A percentile compares a stretch with the other conserved stretches of the same genome.
phyloP scores from a whole-genome alignment of 768 basidiomycete genomes.

The Rhizopogon vinicolor region DNA sequence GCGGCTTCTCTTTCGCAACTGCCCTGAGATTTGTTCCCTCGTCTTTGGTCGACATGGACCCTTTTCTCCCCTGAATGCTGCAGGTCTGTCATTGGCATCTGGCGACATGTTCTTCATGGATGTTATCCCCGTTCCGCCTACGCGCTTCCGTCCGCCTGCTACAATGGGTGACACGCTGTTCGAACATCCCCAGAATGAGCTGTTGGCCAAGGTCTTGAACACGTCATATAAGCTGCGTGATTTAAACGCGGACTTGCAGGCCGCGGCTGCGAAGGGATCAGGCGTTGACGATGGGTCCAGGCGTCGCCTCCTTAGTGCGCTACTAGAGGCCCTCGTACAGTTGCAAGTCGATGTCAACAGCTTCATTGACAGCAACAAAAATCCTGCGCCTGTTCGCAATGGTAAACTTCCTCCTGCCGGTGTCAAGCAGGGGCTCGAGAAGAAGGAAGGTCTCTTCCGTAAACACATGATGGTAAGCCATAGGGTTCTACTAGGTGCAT shows the following conservation, averaged over 20 bases:
- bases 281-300: slow-evolving; percentile 46
- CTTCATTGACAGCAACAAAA: slow-evolving; percentile 96
- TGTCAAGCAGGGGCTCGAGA: slow-evolving; percentile 95
- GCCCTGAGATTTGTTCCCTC: slow-evolving; percentile 75
- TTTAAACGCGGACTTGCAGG: slow-evolving; percentile 60
- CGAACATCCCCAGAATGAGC: slow-evolving; percentile 94
- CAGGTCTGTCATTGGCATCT: slow-evolving; percentile 62
- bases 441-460: slow-evolving; percentile 97
- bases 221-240: slow-evolving; percentile 81
- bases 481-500: not conserved
- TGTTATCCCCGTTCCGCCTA: slow-evolving; percentile 86
- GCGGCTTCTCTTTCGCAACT: slow-evolving; percentile 81
- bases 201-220: slow-evolving; percentile 73
- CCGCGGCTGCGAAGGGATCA: slow-evolving; percentile 55
- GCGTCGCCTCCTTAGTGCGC: slow-evolving; percentile 53
- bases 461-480: slow-evolving; percentile 95
- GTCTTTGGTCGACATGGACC: slow-evolving; percentile 93
- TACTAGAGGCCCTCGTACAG: slow-evolving; percentile 82
- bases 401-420: slow-evolving; percentile 91
- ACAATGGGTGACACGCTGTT: slow-evolving; percentile 90
- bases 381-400: slow-evolving; percentile 77
- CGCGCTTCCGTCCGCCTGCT: slow-evolving; percentile 91
- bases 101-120: slow-evolving; percentile 99
- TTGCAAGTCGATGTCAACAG: slow-evolving; percentile 94
- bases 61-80: slow-evolving; percentile 56